Evolutionary conservation across 2,329 filamentous ascomycete species (phyloP).

Genomic region (Sordariomycetes sp.): DNA sequence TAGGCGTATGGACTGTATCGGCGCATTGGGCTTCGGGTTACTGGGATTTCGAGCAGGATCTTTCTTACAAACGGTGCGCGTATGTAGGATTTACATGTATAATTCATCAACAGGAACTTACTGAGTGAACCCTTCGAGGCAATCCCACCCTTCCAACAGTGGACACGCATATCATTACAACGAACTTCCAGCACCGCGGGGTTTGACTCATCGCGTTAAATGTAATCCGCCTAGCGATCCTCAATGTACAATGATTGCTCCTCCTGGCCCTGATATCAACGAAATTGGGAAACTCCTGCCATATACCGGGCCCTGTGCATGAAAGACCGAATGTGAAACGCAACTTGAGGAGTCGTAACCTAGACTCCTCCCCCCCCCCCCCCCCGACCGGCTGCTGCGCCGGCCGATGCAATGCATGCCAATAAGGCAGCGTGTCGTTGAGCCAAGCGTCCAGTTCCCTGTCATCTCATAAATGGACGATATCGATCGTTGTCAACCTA

Average conservation of each 20-base stretch:
- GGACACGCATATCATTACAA: background rate
- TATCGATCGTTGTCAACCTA: background rate
- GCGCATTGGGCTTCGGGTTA: background rate
- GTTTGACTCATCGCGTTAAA: background rate
- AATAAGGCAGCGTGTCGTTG: background rate
- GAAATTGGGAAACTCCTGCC: background rate
- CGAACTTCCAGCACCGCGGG: background rate
- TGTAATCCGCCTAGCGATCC: background rate
- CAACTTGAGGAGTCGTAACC: background rate
- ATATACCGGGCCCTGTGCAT: background rate
- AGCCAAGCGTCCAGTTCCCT: background rate
- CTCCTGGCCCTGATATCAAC: background rate
- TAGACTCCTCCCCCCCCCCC: background rate
- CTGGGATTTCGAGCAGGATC: background rate
- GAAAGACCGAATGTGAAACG: background rate
- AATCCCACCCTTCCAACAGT: background rate
- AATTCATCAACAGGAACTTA: background rate
- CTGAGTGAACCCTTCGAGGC: background rate
- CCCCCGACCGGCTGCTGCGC: background rate
- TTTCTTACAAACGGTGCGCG: background rate
- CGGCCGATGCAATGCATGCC: background rate
- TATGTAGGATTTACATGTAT: background rate
- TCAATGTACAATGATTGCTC: background rate
- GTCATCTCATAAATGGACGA: background rate
- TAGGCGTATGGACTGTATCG: background rate